These are phyloP conservation scores for Francoa sonchifolia DNA, from an alignment of 441 rosid species.

Conservation along the genomic window DNA sequence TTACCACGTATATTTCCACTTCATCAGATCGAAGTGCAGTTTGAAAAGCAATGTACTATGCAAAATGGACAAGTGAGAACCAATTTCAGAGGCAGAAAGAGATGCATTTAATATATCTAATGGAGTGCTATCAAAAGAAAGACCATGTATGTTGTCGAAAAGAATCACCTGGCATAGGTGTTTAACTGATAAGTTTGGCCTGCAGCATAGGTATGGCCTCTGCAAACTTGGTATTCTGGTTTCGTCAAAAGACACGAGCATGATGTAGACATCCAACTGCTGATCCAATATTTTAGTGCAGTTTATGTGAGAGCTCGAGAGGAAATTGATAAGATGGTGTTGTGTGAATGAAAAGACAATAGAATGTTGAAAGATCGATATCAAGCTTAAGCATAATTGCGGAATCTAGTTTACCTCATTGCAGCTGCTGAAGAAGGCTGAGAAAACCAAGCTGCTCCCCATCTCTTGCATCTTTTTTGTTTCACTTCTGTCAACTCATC, in stretches of 20 bases:
- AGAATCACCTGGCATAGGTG: slow-evolving; percentile 47
- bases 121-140: too few relatives aligned
- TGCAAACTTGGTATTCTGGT: slow-evolving; percentile 27
- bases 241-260: slow-evolving; percentile 33
- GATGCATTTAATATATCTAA: too few relatives aligned
- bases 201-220: slow-evolving; percentile 44
- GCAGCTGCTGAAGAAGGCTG: slow-evolving; percentile 40
- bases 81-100: not conserved
- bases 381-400: too few relatives aligned
- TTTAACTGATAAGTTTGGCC: slow-evolving; percentile 33
- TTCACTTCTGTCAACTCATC: slow-evolving; percentile 51
- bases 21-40: slow-evolving; percentile 38
- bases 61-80: not conserved
- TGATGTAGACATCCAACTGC: slow-evolving; percentile 29
- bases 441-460: slow-evolving; percentile 32
- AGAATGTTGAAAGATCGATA: too few relatives aligned
- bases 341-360: too few relatives aligned
- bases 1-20: slow-evolving; percentile 33
- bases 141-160: slow-evolving; percentile 1
- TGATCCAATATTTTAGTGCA: not conserved
- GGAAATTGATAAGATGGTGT: too few relatives aligned
- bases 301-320: not conserved
- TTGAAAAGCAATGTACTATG: slow-evolving; percentile 42
- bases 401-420: slow-evolving; percentile 38
- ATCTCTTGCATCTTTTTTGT: slow-evolving; percentile 43